Evolutionary conservation across 2,329 filamentous ascomycete species (phyloP).

Genomic region (Claviceps pusilla): DNA sequence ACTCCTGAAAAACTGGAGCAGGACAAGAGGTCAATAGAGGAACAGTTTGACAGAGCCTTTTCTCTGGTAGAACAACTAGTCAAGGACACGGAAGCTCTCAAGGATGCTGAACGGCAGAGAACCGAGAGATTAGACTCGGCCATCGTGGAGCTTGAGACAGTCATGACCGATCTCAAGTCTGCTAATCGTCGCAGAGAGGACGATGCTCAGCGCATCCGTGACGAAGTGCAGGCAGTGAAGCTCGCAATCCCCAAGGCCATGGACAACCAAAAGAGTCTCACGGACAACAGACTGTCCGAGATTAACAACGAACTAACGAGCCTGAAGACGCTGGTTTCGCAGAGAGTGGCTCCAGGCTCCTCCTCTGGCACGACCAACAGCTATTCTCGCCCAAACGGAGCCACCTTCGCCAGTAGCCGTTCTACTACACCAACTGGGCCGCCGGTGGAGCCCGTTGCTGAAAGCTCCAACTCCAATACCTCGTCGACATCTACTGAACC

Average conservation of each 20-base stretch:
- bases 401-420: not conserved
- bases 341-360: constrained; percentile 35
- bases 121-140: constrained; percentile 72
- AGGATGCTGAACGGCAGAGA: constrained; percentile 69
- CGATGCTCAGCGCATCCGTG: constrained; percentile 69
- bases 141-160: constrained; percentile 68
- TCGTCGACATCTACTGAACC: constrained; percentile 14
- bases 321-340: constrained; percentile 69
- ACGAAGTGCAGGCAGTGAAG: constrained; percentile 71
- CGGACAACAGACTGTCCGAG: constrained; percentile 68
- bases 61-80: constrained; percentile 79
- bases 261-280: constrained; percentile 70
- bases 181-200: constrained; percentile 71
- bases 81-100: constrained; percentile 77
- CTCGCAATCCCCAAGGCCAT: constrained; percentile 80
- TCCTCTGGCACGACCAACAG: constrained; percentile 12
- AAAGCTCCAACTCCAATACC: constrained; percentile 12
- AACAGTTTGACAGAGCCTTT: constrained; percentile 86
- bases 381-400: constrained; percentile 5
- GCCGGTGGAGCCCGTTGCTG: constrained; percentile 9
- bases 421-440: constrained; percentile 9
- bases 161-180: constrained; percentile 67
- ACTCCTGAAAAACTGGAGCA: constrained; percentile 87
- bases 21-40: constrained; percentile 85
- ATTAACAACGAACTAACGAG: constrained; percentile 80